Base-by-base conservation (phyloP, 768 basidiomycete species). In the Hydnum rufescens region DNA sequence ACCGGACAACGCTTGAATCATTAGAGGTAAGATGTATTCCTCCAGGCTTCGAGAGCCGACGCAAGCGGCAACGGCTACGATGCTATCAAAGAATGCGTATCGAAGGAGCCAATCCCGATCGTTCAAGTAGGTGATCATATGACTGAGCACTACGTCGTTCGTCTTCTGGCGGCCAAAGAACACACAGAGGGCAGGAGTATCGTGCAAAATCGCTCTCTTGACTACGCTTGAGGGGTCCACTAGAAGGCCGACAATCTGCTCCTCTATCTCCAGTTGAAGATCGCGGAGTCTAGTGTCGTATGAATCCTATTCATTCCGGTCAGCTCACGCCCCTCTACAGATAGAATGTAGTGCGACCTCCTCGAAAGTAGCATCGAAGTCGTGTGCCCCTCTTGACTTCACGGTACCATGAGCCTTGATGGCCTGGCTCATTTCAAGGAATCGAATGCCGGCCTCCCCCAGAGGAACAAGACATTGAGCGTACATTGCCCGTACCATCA, bases 1-100 rank as follows among this genome's bases (percentile, higher is more conserved):
- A 90, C 93, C 93, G 51, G 88, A 89, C 26, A 99, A 66, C 0
- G 92, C 89, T 59, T 96, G 92, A 3, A 89, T 76, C 87, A 97
- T 90, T 54, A 99, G 64, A 0, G 95, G 95, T n/a, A 95, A 62
- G 51, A 97, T 93, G 59, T 96, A 97, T 59, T 96, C 90, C 61
- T 97, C 95, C 59, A 97, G 62, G 58, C 87, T 92, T 54, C 81
- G 70, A 29, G 84, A 82, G 1, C 92, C 92, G 2, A 92, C 87
- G 66, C 87, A 93, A 0, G 84, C 85, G 3, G 92, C 92, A 1
- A 99, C 89, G 55, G 88, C 90, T 19, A 96, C 87, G 28, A 95
- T 88, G 55, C 84, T 84, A 62, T 93, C 90, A 60, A 96, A 95
- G 65, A 97, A 99, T 0, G 86, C 85, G 60, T 79, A 77, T 2